Conservation (phyloP, 257 asterid genomes). For the Ehretia macrophylla region DNA sequence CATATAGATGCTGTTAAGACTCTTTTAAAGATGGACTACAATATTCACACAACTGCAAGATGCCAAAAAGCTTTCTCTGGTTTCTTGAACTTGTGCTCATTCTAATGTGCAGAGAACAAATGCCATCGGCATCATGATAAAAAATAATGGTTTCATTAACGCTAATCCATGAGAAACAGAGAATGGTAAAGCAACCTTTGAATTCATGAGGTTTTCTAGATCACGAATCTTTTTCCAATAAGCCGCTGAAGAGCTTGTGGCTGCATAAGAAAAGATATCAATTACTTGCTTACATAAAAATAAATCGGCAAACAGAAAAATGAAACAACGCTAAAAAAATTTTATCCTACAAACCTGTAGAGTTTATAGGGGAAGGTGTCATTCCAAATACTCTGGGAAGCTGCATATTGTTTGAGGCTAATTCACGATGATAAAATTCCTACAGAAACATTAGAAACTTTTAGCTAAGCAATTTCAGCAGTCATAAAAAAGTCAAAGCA, state of each 20-base stretch:
- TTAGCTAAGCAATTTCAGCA: no score
- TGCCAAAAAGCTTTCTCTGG: not conserved
- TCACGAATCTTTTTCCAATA: slow-evolving; percentile 52
- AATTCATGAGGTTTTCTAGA: slow-evolving; percentile 75
- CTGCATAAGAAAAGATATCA: not conserved
- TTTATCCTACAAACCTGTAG: slow-evolving; percentile 44
- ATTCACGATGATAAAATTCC: slow-evolving; percentile 62
- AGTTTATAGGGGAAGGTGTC: slow-evolving; percentile 77
- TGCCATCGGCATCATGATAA: not conserved
- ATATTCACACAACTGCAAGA: not conserved
- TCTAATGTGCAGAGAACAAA: no score
- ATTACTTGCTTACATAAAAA: no score
- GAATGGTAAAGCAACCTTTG: slow-evolving; percentile 52
- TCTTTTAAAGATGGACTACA: no score
- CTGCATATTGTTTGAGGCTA: slow-evolving; percentile 17
- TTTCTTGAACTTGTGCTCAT: no score
- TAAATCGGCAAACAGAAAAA: not conserved
- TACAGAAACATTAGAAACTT: slow-evolving; percentile 14
- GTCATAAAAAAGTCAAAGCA: no score
- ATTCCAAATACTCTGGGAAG: slow-evolving; percentile 46
- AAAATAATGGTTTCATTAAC: not conserved
- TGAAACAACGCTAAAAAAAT: not conserved
- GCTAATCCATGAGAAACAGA: not conserved
- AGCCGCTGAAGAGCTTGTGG: slow-evolving; percentile 9
- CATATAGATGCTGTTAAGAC: no score